These are phyloP conservation scores for Fraxinus albicans DNA, from an alignment of 305 asterid genomes.

Conservation along the genomic window DNA sequence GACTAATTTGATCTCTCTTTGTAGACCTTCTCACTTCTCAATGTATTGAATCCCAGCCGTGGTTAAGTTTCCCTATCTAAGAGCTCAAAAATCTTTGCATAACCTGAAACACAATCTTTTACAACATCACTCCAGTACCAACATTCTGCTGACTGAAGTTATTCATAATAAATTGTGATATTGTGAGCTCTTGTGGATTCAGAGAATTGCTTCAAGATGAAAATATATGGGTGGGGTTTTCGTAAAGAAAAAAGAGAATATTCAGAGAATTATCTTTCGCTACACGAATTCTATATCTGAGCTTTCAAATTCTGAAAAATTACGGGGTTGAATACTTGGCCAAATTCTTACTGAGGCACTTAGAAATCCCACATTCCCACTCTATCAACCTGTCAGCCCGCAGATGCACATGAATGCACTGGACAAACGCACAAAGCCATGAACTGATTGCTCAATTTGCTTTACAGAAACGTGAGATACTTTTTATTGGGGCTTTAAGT, in stretches of 20 bases:
- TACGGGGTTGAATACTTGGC: background rate
- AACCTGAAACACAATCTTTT: background rate
- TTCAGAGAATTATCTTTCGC: background rate
- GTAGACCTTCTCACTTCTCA: background rate
- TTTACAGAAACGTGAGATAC: conserved; percentile 9
- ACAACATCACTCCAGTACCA: background rate
- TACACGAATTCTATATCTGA: background rate
- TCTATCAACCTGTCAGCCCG: background rate
- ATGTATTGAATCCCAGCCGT: background rate
- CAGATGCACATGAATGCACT: background rate
- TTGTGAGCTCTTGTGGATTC: background rate
- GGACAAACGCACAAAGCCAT: background rate
- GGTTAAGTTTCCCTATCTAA: background rate
- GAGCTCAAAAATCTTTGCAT: background rate
- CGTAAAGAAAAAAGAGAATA: background rate
- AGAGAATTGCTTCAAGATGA: background rate
- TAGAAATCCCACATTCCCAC: background rate
- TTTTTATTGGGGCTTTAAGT: background rate
- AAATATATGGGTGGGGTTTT: background rate
- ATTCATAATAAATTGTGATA: background rate
- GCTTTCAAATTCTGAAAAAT: background rate
- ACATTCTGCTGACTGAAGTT: background rate
- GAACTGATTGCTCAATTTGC: conserved; percentile 1
- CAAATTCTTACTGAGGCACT: background rate
- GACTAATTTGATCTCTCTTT: background rate